A percentile compares a stretch with the other conserved stretches of the same genome.
These are phyloP conservation scores for Esteya vermicola DNA, from an alignment of 2,329 filamentous ascomycete genomes.

Conservation along the genomic window DNA sequence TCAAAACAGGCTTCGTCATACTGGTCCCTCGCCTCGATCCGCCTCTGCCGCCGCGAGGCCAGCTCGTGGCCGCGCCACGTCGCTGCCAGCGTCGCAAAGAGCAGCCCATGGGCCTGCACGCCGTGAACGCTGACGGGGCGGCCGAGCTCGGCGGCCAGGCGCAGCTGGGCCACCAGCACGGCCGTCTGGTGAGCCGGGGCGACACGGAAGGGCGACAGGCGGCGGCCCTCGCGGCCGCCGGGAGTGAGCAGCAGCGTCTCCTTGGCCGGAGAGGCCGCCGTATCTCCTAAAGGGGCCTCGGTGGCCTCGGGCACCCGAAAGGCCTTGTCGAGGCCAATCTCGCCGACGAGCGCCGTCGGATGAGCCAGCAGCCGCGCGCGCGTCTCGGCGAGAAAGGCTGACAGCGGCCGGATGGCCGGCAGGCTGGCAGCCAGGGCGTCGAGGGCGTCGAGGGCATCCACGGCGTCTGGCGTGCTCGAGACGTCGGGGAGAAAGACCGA, in stretches of 20 bases:
- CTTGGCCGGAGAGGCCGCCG: too few species aligned
- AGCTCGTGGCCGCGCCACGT: conserved; percentile 62
- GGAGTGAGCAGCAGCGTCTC: too few species aligned
- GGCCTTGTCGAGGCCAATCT: conserved; percentile 63
- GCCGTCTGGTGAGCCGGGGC: conserved; percentile 52
- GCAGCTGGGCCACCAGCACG: conserved; percentile 54
- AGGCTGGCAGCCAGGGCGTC: conserved; percentile 32
- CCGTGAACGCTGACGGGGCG: conserved; percentile 57
- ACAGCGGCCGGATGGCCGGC: conserved; percentile 42
- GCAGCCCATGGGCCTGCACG: conserved; percentile 59
- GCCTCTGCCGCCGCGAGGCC: conserved; percentile 43
- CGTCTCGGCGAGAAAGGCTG: conserved; percentile 30
- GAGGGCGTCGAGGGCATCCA: conserved; percentile 21
- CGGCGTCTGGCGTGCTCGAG: conserved; percentile 29
- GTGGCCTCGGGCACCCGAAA: conserved; percentile 57
- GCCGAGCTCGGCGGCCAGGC: conserved; percentile 51
- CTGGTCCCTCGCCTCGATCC: conserved; percentile 20
- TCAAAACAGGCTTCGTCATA: conserved; percentile 12
- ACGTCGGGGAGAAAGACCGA: conserved; percentile 47
- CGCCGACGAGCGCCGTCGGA: conserved; percentile 53
- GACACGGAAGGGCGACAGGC: conserved; percentile 54
- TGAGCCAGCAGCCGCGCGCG: conserved; percentile 37
- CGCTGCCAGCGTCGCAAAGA: conserved; percentile 50
- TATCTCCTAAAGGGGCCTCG: conserved; percentile 16
- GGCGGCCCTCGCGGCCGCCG: conserved; percentile 55